phyloP scores from a whole-genome alignment of 768 basidiomycete genomes.

The Stropharia rugosoannulata region DNA sequence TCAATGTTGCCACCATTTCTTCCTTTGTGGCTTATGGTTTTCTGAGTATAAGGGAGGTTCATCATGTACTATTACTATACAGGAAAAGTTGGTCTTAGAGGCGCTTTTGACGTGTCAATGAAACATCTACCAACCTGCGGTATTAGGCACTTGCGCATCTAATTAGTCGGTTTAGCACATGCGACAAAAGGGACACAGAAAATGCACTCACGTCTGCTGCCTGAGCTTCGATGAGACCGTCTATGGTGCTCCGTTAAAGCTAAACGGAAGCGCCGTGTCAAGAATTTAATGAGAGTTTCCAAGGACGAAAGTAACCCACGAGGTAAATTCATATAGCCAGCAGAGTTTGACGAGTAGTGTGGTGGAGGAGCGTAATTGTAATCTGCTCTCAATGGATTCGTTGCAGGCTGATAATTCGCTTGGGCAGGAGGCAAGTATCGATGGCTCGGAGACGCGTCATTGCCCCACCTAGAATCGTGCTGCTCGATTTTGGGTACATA shows the following conservation, averaged over 20 bases:
- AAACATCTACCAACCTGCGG: slow-evolving; percentile 8
- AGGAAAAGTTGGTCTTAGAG: slow-evolving; percentile 6
- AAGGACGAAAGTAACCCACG: slow-evolving; percentile 17
- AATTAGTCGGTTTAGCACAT: slow-evolving; percentile 3
- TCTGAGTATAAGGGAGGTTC: slow-evolving; percentile 9
- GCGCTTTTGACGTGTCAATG: slow-evolving; percentile 3
- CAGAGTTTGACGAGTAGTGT: slow-evolving; percentile 18
- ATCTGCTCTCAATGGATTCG: slow-evolving; percentile 17
- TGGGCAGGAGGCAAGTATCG: slow-evolving; percentile 16
- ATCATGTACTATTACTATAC: slow-evolving; percentile 7
- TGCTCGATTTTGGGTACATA: slow-evolving; percentile 22
- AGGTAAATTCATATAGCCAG: slow-evolving; percentile 13
- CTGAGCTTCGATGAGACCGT: slow-evolving; percentile 17
- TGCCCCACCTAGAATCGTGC: slow-evolving; percentile 12
- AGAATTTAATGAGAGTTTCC: neutral
- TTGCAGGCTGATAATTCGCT: slow-evolving; percentile 12
- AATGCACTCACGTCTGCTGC: slow-evolving; percentile 19
- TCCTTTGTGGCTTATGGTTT: slow-evolving; percentile 15
- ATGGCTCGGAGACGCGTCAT: slow-evolving; percentile 13
- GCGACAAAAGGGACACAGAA: neutral
- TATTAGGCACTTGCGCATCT: slow-evolving; percentile 14
- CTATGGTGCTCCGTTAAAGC: slow-evolving; percentile 14
- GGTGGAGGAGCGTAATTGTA: slow-evolving; percentile 23
- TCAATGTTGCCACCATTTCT: slow-evolving; percentile 17
- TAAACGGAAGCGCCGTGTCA: slow-evolving; percentile 5